Evolutionary conservation across 441 rosid species (phyloP), one percentile per base, ranked within the genome.

Genomic region (Arabidopsis lyrata): DNA sequence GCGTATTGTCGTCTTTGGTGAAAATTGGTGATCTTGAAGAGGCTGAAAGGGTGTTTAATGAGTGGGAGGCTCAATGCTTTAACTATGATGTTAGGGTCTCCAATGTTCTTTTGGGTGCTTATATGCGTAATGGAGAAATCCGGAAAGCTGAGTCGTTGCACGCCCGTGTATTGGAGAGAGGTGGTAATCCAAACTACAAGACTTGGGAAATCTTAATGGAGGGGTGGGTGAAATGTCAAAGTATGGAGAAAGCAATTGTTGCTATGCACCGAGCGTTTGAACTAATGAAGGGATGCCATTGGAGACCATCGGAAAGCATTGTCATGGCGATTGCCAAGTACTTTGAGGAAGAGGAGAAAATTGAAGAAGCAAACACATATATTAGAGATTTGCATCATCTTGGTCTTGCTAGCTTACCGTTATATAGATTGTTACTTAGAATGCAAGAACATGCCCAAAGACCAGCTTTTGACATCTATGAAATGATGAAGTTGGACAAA

Each of bases 141-240:
- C 53, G 16, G 20, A 83, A 84, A 82, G 92, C 89, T 5, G 88
- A 90, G 78, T 49, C 78, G 0, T 69, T 89, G 53, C 87, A 89
- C 66, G 29, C 34, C 6, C 84, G 39, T 38, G 72, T 85, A 18
- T 69, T 87, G 73, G 78, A 79, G 72, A 82, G 74, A 78, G 92
- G 95, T 57, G 92, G 90, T 42, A 36, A 53, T 62, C 92, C 95
- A 15, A 90, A 90, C 75, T 87, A 81, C 75, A 87, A 86, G 83
- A 87, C 92, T 16, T 90, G 92, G 95, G 92, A 90, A 53, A 90
- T 90, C 49, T 76, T 90, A 22, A 81, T 75, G 81, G 95, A 90
- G 77, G 92, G 88, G 15, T 83, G 88, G 87, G 77, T 86, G 68
- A 84, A 77, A 57, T 68, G 78, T 73, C 60, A 66, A 54, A 64